Evolutionary conservation across 208 protist genomes (phyloP).

Genomic region (Leishmania braziliensis): DNA sequence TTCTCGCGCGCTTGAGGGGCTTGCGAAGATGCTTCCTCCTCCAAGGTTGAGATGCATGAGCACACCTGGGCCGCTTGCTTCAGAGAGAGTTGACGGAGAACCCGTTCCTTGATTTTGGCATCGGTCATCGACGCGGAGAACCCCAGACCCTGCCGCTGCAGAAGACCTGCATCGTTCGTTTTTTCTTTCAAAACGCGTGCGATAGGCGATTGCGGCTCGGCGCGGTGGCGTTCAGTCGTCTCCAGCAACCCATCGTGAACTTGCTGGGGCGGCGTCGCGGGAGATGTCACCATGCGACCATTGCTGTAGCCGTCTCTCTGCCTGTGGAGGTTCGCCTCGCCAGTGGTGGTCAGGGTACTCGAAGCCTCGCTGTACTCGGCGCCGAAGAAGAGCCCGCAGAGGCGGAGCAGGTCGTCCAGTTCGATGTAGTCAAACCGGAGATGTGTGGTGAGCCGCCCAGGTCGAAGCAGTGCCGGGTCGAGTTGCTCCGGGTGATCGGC

Average conservation of each 20-base stretch:
- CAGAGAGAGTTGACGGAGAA: constrained; percentile 16
- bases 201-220: background rate
- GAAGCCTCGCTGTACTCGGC: background rate
- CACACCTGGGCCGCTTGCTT: constrained; percentile 21
- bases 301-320: background rate
- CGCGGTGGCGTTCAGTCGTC: too few relatives aligned
- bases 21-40: background rate
- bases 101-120: background rate
- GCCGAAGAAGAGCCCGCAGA: constrained; percentile 29
- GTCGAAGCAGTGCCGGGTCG: constrained; percentile 34
- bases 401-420: constrained; percentile 12
- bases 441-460: constrained; percentile 25
- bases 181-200: background rate
- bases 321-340: background rate
- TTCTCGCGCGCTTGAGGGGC: too few relatives aligned
- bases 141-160: constrained; percentile 6
- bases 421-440: constrained; percentile 35
- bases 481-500: constrained; percentile 28
- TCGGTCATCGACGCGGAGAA: background rate
- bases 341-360: background rate
- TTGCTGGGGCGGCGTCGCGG: background rate
- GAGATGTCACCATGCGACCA: background rate
- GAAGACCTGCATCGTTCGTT: background rate
- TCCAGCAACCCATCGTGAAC: background rate
- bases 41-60: constrained; percentile 14